Evolutionary conservation across 805 yeast species (phyloP).

Genomic region (Millerago galiae): DNA sequence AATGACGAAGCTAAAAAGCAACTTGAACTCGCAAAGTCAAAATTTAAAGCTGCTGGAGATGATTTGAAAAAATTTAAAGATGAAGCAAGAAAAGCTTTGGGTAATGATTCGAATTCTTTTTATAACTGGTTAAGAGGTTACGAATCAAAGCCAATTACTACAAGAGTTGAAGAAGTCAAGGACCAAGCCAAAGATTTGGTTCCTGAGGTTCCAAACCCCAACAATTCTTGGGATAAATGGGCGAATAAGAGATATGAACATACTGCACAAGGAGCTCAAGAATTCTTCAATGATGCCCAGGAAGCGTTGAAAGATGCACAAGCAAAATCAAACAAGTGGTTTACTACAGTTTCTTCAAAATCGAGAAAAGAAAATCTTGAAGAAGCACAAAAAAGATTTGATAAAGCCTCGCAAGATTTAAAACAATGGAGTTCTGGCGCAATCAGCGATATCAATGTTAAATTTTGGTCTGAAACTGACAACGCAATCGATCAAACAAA

Average conservation of each 20-base stretch:
- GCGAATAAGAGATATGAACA: slow-evolving; percentile 19
- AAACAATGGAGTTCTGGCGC: slow-evolving; percentile 24
- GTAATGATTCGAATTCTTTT: slow-evolving; percentile 11
- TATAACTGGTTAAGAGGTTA: slow-evolving; percentile 25
- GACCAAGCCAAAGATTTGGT: slow-evolving; percentile 4
- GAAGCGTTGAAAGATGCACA: slow-evolving; percentile 24
- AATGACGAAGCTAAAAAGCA: slow-evolving; percentile 25
- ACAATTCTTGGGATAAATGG: slow-evolving; percentile 20
- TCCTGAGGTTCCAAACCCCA: slow-evolving; percentile 1
- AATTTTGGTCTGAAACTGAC: slow-evolving; percentile 28
- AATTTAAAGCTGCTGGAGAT: slow-evolving; percentile 15
- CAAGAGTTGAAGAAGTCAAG: slow-evolving; percentile 32
- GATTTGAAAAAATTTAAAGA: slow-evolving; percentile 15
- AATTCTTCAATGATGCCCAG: slow-evolving; percentile 26
- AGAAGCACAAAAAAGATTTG: slow-evolving; percentile 18
- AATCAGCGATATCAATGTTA: slow-evolving; percentile 18
- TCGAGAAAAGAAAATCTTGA: slow-evolving; percentile 21
- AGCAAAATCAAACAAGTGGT: slow-evolving; percentile 18
- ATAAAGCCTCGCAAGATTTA: slow-evolving; percentile 13
- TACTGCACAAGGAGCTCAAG: slow-evolving; percentile 21
- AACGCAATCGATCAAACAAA: slow-evolving; percentile 22
- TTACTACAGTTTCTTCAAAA: background rate
- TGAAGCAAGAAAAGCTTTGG: slow-evolving; percentile 12
- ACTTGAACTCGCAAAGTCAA: slow-evolving; percentile 18
- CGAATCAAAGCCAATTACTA: slow-evolving; percentile 17